Evolutionary conservation across 2,329 filamentous ascomycete species (phyloP), one percentile per base, ranked within the genome.

Genomic region (Phyllosticta paracitricarpa): DNA sequence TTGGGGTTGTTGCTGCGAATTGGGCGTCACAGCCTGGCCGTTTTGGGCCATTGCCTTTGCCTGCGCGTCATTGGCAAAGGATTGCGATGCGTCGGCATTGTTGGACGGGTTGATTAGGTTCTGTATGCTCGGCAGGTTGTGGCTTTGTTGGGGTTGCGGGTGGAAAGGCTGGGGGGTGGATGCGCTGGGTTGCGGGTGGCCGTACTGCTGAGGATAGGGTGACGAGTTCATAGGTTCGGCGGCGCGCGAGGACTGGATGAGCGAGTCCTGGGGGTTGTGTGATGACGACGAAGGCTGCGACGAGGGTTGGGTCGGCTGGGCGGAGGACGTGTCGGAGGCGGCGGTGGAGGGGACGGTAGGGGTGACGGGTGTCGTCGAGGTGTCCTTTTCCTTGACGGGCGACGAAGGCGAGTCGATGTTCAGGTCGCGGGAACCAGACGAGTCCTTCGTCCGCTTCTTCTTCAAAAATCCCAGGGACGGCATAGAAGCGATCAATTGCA

Each of bases 401-500:
- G 86, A 84, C 68, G 82, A 82, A 74, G 89, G 86, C 73, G 84
- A 81, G 73, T 86, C 84, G 33, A 40, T 40, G 33, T 40, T 40
- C 73, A 82, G 76, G 75, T 86, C 82, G 72, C 79, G 81, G 68
- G 75, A 75, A 73, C 75, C 76, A 68, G 78, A 75, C 70, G 86
- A 89, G 81, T 97, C 91, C 85, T 91, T 95, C 79, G 91, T 96
- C 84, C 91, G 88, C 84, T 96, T 96, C 85, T 96, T 97, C 84
- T 97, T 97, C 75, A 97, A 85, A 74, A 97, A 91, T 77, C 91
- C 91, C 81, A 97, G 84, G 77, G 85, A 89, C 86, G 92, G 94
- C 94, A 99, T 97, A 76, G 70, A 68, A 66, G 71, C 71, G 61
- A 65, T 61, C 57, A 52, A 62, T 33, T 53, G 35, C 61, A 63